phyloP scores from a whole-genome alignment of 1,284 basidiomycete species.

The Pseudozyma sp. region DNA sequence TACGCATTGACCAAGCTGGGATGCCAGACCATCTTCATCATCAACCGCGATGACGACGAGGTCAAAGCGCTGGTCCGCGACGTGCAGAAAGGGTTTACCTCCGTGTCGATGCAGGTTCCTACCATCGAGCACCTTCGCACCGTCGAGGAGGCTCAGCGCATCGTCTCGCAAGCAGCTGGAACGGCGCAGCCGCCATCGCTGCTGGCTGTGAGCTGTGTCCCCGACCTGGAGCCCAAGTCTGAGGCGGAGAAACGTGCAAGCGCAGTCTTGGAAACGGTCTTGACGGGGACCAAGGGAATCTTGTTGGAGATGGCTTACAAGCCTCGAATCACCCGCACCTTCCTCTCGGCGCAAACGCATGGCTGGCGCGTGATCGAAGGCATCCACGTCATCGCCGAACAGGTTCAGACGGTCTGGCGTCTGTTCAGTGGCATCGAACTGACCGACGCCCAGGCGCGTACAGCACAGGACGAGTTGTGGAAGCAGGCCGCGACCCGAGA shows the following conservation, averaged over 20 bases:
- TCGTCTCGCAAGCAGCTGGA: background rate
- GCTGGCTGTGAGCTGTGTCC: conserved; percentile 14
- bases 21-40: conserved; percentile 14
- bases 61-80: conserved; percentile 8
- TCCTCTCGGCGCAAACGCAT: conserved; percentile 2
- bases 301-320: conserved; percentile 18
- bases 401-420: conserved; percentile 17
- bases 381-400: conserved; percentile 14
- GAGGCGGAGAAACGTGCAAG: conserved; percentile 13
- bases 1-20: conserved; percentile 14
- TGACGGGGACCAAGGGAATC: conserved; percentile 4
- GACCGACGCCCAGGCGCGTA: conserved; percentile 5
- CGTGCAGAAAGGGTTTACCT: conserved; percentile 3
- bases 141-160: conserved; percentile 9
- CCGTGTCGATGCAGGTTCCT: conserved; percentile 9
- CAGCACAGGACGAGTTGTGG: conserved; percentile 10
- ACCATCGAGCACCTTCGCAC: conserved; percentile 11
- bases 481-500: conserved; percentile 9
- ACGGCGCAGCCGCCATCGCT: background rate
- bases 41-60: conserved; percentile 18
- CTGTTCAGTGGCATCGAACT: conserved; percentile 8
- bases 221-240: conserved; percentile 13
- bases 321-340: conserved; percentile 16
- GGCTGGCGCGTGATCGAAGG: conserved; percentile 17
- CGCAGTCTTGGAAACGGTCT: conserved; percentile 6